Base-by-base conservation (phyloP, 1,139 yeast genomes). In the Scheffersomyces segobiensis region DNA sequence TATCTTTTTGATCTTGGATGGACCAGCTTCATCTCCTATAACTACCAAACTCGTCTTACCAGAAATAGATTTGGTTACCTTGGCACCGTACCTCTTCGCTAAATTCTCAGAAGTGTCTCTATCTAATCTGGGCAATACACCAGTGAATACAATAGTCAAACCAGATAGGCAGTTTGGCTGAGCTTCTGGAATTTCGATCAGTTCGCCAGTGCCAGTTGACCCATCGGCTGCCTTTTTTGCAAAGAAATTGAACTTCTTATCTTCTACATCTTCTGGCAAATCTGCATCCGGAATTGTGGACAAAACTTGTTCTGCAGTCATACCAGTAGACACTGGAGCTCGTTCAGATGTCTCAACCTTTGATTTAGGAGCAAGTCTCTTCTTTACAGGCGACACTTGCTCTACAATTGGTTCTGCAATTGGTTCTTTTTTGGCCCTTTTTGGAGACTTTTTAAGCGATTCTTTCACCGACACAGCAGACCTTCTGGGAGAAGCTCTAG, bases 11-110 rank as follows among this genome's bases (percentile, higher is more conserved):
- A 95, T 86, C 73, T 95, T 95, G n/a, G 93, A 87, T 1, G 99
- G 98, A 0, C 99, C 99, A 1, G 99, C 99, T 65, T 95, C 98
- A 55, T 85, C 92, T 6, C 99, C 99, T 42, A 96, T 80, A 1
- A 95, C 98, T 5, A 95, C 97, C 53, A 93, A 80, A 48, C 92
- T 86, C 0, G 99, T 96, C 67, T 89, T 91, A 21, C 92, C 87
- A 56, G 96, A 90, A 42, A 95, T 89, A 0, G 97, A 85, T 63
- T 91, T 86, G 1, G 97, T 91, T 14, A 93, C 97, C 67, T 88
- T 88, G n/a, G 97, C 99, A 18, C 99, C 99, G 67, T 93, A 93
- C 62, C 83, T 81, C 67, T 91, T 88, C 4, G 97, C 97, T 26
- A 91, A 71, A 46, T 83, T 82, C 67, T 89, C 96, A 22, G 95